phyloP scores from a whole-genome alignment of 768 basidiomycete genomes.

The Crepidotus variabilis region DNA sequence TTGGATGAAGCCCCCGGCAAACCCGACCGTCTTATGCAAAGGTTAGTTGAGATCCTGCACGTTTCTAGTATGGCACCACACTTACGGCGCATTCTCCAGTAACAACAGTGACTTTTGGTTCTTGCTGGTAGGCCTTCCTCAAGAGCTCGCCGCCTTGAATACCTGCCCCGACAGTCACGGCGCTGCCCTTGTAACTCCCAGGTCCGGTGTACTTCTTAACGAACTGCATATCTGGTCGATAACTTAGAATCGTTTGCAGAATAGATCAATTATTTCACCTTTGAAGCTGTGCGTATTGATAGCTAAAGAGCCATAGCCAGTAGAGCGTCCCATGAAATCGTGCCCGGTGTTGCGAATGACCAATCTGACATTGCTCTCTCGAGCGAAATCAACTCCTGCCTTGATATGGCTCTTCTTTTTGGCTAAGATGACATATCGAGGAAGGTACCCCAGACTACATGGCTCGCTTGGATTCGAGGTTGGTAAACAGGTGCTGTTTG shows the following conservation, averaged over 20 bases:
- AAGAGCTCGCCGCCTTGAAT: conserved; percentile 10
- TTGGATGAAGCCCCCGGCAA: conserved; percentile 33
- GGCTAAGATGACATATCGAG: conserved; percentile 15
- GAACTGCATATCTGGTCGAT: conserved; percentile 8
- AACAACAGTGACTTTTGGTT: neutral
- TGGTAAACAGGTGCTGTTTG: conserved; percentile 4
- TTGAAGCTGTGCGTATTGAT: conserved; percentile 17
- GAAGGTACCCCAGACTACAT: conserved; percentile 2
- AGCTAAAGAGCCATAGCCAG: conserved; percentile 17
- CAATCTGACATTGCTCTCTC: conserved; percentile 17
- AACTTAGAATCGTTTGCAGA: neutral
- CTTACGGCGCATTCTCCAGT: conserved; percentile 1
- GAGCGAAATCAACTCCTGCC: conserved; percentile 18
- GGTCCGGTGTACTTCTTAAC: conserved; percentile 11
- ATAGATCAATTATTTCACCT: neutral
- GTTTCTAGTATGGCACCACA: neutral
- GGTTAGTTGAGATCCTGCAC: neutral
- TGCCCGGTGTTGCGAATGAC: conserved; percentile 22
- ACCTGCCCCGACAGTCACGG: conserved; percentile 17
- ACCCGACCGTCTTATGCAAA: conserved; percentile 25
- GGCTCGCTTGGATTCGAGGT: neutral
- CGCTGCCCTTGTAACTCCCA: conserved; percentile 13
- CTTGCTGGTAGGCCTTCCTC: neutral
- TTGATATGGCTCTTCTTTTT: conserved; percentile 16
- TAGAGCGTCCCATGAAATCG: conserved; percentile 21